phyloP scores from a whole-genome alignment of 2,329 filamentous ascomycete genomes.

The Fusarium tuaranense region DNA sequence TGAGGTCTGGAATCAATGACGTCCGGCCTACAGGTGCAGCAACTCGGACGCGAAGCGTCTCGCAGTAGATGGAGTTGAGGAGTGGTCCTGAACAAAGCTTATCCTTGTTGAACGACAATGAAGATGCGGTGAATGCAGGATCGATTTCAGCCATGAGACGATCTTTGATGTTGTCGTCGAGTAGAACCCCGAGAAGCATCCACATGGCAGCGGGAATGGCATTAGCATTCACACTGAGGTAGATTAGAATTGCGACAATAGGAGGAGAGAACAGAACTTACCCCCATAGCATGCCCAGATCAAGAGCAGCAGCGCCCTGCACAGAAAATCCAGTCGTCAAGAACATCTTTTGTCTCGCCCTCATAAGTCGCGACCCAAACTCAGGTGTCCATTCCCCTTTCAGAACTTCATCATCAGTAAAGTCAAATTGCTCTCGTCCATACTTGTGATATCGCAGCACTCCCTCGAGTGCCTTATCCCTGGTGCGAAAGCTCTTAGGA shows the following conservation, averaged over 20 bases:
- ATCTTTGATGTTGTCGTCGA: slow-evolving; percentile 10
- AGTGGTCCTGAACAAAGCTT: slow-evolving; percentile 40
- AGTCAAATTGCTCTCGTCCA: slow-evolving; percentile 11
- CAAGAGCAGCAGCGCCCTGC: slow-evolving; percentile 30
- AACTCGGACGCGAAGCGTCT: slow-evolving; percentile 47
- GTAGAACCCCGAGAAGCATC: slow-evolving; percentile 33
- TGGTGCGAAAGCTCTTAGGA: slow-evolving; percentile 26
- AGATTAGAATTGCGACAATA: rapidly evolving
- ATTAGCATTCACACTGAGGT: slow-evolving; percentile 24
- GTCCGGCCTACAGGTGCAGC: slow-evolving; percentile 37
- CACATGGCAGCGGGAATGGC: slow-evolving; percentile 38
- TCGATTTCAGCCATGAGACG: slow-evolving; percentile 34
- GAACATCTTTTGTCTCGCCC: slow-evolving; percentile 37
- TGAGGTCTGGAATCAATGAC: slow-evolving; percentile 33
- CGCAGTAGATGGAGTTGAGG: slow-evolving; percentile 51
- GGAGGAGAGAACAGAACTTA: not conserved
- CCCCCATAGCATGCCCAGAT: slow-evolving; percentile 41
- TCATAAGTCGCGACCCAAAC: slow-evolving; percentile 43
- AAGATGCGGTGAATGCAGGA: not conserved
- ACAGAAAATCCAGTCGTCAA: slow-evolving; percentile 20
- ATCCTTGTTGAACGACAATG: slow-evolving; percentile 31
- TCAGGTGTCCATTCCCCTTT: slow-evolving; percentile 37
- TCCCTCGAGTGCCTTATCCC: slow-evolving; percentile 23
- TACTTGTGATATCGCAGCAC: slow-evolving; percentile 29
- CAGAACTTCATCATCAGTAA: slow-evolving; percentile 2